These are phyloP conservation scores for Helotiales sp. DNA, from an alignment of 2,329 filamentous ascomycete species.

Conservation along the genomic window DNA sequence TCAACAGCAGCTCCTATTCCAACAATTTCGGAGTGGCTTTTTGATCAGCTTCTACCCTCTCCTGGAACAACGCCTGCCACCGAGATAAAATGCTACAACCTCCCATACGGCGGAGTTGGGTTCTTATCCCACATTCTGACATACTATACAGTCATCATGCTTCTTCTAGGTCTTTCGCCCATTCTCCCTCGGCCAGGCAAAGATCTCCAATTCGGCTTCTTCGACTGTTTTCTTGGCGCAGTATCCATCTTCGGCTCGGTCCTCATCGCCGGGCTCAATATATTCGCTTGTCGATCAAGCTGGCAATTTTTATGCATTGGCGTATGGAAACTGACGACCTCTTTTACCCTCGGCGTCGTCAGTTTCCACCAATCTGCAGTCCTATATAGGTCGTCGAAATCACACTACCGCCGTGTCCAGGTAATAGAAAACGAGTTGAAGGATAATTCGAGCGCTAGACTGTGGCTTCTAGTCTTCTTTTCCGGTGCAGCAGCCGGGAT, in stretches of 20 bases:
- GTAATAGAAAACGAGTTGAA: background rate
- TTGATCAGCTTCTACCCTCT: background rate
- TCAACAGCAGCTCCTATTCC: background rate
- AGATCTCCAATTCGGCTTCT: background rate
- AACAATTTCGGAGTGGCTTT: background rate
- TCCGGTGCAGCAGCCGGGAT: constrained; percentile 6
- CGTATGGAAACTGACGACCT: constrained; percentile 12
- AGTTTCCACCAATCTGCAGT: constrained; percentile 4
- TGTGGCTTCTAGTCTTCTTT: constrained; percentile 11
- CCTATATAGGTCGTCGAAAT: background rate
- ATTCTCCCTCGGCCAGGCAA: background rate
- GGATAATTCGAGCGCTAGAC: background rate
- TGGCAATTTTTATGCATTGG: constrained; percentile 14
- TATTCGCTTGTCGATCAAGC: constrained; percentile 5
- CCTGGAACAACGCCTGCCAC: background rate
- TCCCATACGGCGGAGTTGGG: constrained; percentile 14
- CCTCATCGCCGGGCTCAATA: constrained; percentile 6
- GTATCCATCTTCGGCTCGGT: constrained; percentile 5
- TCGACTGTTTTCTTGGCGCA: background rate
- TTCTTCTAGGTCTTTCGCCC: background rate
- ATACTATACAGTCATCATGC: constrained; percentile 10
- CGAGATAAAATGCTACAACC: constrained; percentile 8
- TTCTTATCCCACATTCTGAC: constrained; percentile 14
- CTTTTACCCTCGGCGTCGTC: constrained; percentile 1
- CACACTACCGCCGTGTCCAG: no score